Conservation (phyloP, 176 grass and related monocot species). For the Pontederia paniculata region DNA sequence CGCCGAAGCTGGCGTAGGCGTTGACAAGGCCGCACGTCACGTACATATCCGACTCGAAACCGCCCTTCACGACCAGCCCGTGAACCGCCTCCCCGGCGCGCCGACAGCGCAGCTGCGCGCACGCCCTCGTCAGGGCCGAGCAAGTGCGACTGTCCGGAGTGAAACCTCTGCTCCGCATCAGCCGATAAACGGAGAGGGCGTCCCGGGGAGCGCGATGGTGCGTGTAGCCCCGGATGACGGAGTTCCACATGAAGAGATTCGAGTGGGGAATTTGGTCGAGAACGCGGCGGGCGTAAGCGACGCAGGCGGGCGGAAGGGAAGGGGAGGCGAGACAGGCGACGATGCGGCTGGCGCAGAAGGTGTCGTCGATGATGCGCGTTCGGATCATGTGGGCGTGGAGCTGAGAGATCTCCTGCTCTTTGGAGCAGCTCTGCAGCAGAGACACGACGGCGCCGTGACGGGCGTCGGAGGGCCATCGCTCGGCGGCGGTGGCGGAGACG, state of each 20-base stretch:
- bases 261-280: constrained; percentile 43
- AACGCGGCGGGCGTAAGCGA: constrained; percentile 36
- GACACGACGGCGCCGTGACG: constrained; percentile 26
- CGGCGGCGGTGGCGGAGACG: constrained; percentile 10
- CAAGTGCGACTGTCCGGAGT: constrained; percentile 51
- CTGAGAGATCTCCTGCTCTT: constrained; percentile 29
- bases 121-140: constrained; percentile 34
- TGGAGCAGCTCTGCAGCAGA: constrained; percentile 39
- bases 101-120: constrained; percentile 12
- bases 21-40: constrained; percentile 59
- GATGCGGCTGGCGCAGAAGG: constrained; percentile 34
- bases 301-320: constrained; percentile 15
- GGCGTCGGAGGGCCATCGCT: constrained; percentile 15
- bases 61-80: constrained; percentile 38
- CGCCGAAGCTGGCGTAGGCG: constrained; percentile 25
- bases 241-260: constrained; percentile 56
- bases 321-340: constrained; percentile 33
- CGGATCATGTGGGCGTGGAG: constrained; percentile 54
- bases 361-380: constrained; percentile 28
- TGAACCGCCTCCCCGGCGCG: constrained; percentile 29
- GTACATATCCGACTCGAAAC: constrained; percentile 40
- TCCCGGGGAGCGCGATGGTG: constrained; percentile 26
- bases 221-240: constrained; percentile 56
- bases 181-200: constrained; percentile 33
- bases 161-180: constrained; percentile 25